Evolutionary conservation across 148 eudicot species (phyloP).

Genomic region (Cornus kousa): DNA sequence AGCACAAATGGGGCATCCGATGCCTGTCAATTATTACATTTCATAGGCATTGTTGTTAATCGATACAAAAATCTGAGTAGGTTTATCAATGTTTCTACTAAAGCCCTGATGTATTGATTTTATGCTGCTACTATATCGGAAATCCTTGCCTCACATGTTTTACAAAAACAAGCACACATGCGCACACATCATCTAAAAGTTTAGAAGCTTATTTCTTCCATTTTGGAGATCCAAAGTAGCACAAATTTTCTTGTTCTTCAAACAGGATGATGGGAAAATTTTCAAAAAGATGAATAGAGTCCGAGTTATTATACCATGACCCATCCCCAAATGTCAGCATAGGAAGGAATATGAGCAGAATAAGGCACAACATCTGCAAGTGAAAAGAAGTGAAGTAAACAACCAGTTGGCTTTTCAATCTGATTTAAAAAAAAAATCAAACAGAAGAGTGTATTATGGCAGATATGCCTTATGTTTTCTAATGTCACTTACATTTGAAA

Average conservation of each 20-base stretch:
- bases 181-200: too few relatives aligned
- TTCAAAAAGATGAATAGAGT: not conserved
- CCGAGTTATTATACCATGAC: conserved; percentile 62
- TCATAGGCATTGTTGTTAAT: too few relatives aligned
- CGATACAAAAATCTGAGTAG: too few relatives aligned
- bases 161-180: too few relatives aligned
- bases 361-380: conserved; percentile 93
- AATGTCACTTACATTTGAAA: conserved; percentile 67
- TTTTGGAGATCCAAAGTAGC: not conserved
- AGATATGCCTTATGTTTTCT: not conserved
- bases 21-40: conserved; percentile 40
- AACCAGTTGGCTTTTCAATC: not conserved
- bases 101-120: not conserved
- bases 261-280: not conserved
- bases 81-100: not conserved
- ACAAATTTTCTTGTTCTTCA: not conserved
- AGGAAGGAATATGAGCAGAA: conserved; percentile 94
- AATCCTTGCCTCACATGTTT: too few relatives aligned
- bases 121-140: too few relatives aligned
- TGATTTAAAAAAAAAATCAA: not conserved
- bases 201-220: too few relatives aligned
- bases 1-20: conserved; percentile 65
- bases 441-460: not conserved
- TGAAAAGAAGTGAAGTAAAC: not conserved
- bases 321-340: conserved; percentile 99